Evolutionary conservation across 1,284 basidiomycete genomes (phyloP).

Genomic region (Tilletia horrida): DNA sequence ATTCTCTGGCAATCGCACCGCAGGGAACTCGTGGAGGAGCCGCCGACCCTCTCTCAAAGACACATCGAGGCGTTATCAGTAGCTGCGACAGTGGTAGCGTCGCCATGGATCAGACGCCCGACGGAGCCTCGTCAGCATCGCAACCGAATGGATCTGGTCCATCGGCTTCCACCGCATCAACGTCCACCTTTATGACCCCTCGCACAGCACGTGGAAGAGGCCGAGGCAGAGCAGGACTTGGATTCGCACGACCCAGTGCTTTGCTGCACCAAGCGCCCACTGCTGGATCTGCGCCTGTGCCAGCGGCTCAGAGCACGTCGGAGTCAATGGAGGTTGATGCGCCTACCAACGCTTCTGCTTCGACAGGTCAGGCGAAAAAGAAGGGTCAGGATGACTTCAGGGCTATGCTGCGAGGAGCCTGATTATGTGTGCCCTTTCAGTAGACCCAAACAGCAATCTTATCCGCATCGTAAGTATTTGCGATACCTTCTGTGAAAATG

Average conservation of each 20-base stretch:
- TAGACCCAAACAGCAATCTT: no score
- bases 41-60: background rate
- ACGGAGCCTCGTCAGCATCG: no score
- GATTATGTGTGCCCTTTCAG: no score
- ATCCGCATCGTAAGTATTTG: no score
- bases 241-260: background rate
- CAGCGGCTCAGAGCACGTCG: no score
- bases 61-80: background rate
- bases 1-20: background rate
- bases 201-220: constrained; percentile 5
- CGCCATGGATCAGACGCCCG: background rate
- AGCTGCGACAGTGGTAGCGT: background rate
- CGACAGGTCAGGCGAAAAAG: constrained; percentile 29
- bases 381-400: constrained; percentile 10
- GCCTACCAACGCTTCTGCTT: constrained; percentile 50
- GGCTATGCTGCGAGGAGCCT: background rate
- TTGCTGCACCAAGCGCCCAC: background rate
- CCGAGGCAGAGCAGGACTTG: background rate
- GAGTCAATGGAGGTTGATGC: constrained; percentile 31
- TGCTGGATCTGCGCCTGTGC: no score
- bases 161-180: background rate
- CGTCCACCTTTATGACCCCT: background rate
- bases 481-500: no score
- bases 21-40: background rate
- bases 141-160: background rate